Evolutionary conservation across 371 early-diverging fungal genomes (phyloP), one percentile per base, ranked within the genome.

Genomic region (Rhizopus microsporus): DNA sequence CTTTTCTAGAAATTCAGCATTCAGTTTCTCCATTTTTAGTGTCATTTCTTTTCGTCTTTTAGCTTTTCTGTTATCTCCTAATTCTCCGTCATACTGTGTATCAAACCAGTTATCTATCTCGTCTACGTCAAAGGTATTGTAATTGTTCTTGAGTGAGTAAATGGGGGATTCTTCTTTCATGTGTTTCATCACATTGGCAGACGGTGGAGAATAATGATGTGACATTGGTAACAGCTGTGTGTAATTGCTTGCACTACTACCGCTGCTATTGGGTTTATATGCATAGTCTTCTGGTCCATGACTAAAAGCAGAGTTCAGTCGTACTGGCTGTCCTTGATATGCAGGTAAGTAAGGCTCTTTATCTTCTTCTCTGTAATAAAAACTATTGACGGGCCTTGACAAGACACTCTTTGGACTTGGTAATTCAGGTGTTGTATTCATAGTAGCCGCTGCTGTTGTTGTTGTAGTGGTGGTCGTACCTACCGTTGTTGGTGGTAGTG

Each of bases 31-130:
- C 56, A 78, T 65, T 17, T 69, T 67, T 15, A 43, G 35, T 13
- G 60, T 60, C 39, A 71, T 62, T 49, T 78, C 79, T 55, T 71
- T 75, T 59, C 66, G 62, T 51, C 68, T 67, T 48, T 72, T 74
- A 4, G 52, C 47, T 46, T 68, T 58, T 56, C 68, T 62, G 47
- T 59, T 69, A 45, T 80, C 75, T 31, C 63, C 67, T 35, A 54
- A 43, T 17, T 63, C 63, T n/a, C 45, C 13, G 12, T 46, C 46
- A 15, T 46, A 46, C 8, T 17, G 46, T 33, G 16, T 40, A 35
- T 61, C 62, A 38, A 56, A 62, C 62, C 62, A 62, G 12, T 42
- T 45, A 4, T 56, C 56, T 46, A 29, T 23, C 8, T 62, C 56
- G 10, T 45, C 53, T 46, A 32, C 23, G 23, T 46, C 46, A 46